Percentiles rank a stretch among this genome's conserved stretches.
These are phyloP conservation scores for Metschnikowia matae DNA, from an alignment of 805 yeast genomes.

Conservation along the genomic window DNA sequence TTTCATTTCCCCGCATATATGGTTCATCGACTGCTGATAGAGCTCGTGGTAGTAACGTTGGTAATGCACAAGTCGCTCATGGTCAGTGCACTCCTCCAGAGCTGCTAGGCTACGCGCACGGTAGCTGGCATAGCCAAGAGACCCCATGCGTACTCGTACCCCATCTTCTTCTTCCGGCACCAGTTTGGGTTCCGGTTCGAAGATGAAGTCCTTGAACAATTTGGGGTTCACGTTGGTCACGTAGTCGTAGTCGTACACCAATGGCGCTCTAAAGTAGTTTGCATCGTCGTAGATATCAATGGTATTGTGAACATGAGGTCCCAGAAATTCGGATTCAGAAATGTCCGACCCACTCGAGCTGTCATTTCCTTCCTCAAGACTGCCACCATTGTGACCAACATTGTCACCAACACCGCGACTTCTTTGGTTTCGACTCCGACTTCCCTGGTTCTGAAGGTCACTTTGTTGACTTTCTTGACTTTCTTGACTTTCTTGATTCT, in stretches of 20 bases:
- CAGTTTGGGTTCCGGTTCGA: conserved; percentile 23
- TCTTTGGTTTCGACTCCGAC: no score
- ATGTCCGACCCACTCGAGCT: no score
- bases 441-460: no score
- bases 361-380: no score
- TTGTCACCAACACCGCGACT: no score
- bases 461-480: no score
- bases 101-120: not conserved
- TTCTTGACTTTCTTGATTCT: no score
- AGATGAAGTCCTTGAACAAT: conserved; percentile 34
- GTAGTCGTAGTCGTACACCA: conserved; percentile 42
- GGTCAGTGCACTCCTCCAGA: conserved; percentile 1
- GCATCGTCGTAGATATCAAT: conserved; percentile 13
- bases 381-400: no score
- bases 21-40: conserved; percentile 30
- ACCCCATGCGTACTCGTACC: conserved; percentile 2
- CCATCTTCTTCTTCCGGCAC: not conserved
- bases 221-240: conserved; percentile 33
- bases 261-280: conserved; percentile 28
- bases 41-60: conserved; percentile 22
- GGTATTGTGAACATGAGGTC: conserved; percentile 2
- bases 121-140: conserved; percentile 3
- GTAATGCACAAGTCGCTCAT: conserved; percentile 5
- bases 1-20: conserved; percentile 42
- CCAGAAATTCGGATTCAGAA: not conserved